phyloP scores from a whole-genome alignment of 1,284 basidiomycete genomes.

The Rugosomyces carneus region DNA sequence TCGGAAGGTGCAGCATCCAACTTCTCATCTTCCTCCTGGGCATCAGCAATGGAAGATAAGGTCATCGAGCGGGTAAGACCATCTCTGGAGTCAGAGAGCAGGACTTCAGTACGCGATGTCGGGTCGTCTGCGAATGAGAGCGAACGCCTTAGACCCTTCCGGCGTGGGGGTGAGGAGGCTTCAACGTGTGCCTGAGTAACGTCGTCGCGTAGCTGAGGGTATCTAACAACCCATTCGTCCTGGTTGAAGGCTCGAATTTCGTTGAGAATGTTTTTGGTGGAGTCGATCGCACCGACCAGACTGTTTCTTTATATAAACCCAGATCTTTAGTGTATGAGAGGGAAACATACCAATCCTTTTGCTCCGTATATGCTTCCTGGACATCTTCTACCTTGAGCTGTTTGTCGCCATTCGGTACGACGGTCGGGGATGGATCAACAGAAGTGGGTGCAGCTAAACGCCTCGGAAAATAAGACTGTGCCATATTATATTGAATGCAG shows the following conservation, averaged over 20 bases:
- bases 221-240: slow-evolving; percentile 81
- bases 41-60: slow-evolving; percentile 46
- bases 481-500: slow-evolving; percentile 25
- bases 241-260: slow-evolving; percentile 82
- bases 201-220: slow-evolving; percentile 63
- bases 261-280: slow-evolving; percentile 62
- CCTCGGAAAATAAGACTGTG: slow-evolving; percentile 37
- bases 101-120: slow-evolving; percentile 57
- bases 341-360: slow-evolving; percentile 57
- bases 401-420: slow-evolving; percentile 29
- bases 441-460: slow-evolving; percentile 27
- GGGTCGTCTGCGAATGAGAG: slow-evolving; percentile 83
- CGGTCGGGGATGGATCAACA: slow-evolving; percentile 22
- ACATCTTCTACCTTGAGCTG: slow-evolving; percentile 58
- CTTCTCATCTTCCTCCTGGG: slow-evolving; percentile 28
- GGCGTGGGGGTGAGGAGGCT: slow-evolving; percentile 25
- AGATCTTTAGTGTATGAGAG: slow-evolving; percentile 2
- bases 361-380: slow-evolving; percentile 67
- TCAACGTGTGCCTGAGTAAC: slow-evolving; percentile 20
- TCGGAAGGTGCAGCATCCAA: slow-evolving; percentile 21
- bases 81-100: slow-evolving; percentile 44
- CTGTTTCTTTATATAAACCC: slow-evolving; percentile 32
- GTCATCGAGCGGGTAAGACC: slow-evolving; percentile 52
- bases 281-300: slow-evolving; percentile 69
- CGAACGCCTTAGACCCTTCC: slow-evolving; percentile 51